phyloP scores from a whole-genome alignment of 371 early-diverging fungal genomes.

The Mucor indicus region DNA sequence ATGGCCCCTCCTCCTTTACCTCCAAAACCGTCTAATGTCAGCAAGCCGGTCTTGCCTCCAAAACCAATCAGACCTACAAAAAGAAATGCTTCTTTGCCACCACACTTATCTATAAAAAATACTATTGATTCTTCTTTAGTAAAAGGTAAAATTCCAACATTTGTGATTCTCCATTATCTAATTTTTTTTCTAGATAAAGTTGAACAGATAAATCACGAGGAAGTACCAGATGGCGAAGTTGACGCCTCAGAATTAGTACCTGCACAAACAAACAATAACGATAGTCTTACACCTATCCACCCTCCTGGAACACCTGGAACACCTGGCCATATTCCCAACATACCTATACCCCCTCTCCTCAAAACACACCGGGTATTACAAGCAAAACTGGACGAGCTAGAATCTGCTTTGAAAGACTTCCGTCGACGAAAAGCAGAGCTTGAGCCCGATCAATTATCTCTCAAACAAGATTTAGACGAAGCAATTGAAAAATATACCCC shows the following conservation, averaged over 20 bases:
- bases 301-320: constrained; percentile 3
- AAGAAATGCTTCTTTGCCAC: constrained; percentile 2
- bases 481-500: constrained; percentile 45
- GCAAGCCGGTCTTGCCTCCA: constrained; percentile 28
- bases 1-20: constrained; percentile 16
- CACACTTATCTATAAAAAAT: constrained; percentile 5
- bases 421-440: constrained; percentile 12
- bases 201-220: not conserved
- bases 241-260: constrained; percentile 42
- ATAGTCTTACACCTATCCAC: constrained; percentile 34
- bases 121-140: too few species aligned
- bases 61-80: constrained; percentile 13
- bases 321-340: constrained; percentile 44
- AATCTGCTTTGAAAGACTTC: constrained; percentile 13
- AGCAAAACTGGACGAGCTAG: constrained; percentile 36
- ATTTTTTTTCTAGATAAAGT: too few species aligned
- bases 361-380: constrained; percentile 50
- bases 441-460: constrained; percentile 34
- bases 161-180: too few species aligned
- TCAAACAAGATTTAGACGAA: not conserved
- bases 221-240: constrained; percentile 35
- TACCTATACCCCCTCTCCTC: constrained; percentile 55
- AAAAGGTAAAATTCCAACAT: too few species aligned
- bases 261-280: constrained; percentile 49
- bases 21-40: constrained; percentile 19